A percentile compares a stretch with the other conserved stretches of the same genome.
These are phyloP conservation scores for Akanthomyces muscarius DNA, from an alignment of 2,329 filamentous ascomycete genomes.

Conservation along the genomic window DNA sequence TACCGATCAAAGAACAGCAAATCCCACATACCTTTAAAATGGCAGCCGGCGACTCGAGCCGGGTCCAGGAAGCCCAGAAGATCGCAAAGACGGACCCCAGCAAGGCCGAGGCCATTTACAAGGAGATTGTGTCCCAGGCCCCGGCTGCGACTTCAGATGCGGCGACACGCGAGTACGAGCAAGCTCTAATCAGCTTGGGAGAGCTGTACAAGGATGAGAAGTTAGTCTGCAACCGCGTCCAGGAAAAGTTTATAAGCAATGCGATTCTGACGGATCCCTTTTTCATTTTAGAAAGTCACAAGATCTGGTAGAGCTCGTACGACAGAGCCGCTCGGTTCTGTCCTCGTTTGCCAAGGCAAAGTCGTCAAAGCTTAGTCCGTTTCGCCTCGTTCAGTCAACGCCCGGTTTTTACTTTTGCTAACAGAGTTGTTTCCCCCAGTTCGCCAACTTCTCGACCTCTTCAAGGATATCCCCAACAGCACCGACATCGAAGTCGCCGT, in stretches of 20 bases:
- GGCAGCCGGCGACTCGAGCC: conserved; percentile 55
- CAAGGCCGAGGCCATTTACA: conserved; percentile 84
- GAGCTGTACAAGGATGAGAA: conserved; percentile 89
- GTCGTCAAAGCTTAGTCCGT: conserved; percentile 91
- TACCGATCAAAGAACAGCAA: background rate
- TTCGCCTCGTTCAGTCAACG: background rate
- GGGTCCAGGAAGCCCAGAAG: conserved; percentile 86
- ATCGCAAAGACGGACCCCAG: conserved; percentile 73
- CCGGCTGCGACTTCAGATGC: conserved; percentile 79
- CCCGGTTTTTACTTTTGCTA: background rate
- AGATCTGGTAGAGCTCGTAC: conserved; percentile 85
- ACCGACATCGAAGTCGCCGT: conserved; percentile 91
- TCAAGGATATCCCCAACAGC: conserved; percentile 88
- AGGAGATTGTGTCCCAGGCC: conserved; percentile 80
- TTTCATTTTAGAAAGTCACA: conserved; percentile 59
- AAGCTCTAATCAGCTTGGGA: conserved; percentile 80
- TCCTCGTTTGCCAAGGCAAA: conserved; percentile 98
- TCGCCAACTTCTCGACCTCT: conserved; percentile 92
- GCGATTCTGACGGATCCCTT: conserved; percentile 25
- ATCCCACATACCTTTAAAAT: conserved; percentile 32
- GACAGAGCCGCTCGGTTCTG: conserved; percentile 82
- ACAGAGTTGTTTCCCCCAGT: conserved; percentile 50
- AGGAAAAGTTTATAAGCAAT: background rate
- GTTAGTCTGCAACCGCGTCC: conserved; percentile 42
- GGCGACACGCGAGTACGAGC: conserved; percentile 87